Conservation (phyloP, 176 grass and related monocot species). For the Poa annua region DNA sequence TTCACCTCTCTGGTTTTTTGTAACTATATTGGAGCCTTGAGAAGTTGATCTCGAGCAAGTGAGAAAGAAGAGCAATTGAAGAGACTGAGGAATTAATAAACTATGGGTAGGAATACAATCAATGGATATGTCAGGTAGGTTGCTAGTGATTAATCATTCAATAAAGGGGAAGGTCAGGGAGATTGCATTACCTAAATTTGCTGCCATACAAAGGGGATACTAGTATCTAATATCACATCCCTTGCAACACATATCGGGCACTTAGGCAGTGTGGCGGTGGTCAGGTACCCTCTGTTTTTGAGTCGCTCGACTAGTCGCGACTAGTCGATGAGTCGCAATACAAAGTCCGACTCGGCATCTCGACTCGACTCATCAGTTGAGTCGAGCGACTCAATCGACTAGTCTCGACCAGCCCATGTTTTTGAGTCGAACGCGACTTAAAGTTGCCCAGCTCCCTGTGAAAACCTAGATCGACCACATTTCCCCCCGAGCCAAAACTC, state of each 20-base stretch:
- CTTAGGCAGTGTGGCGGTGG: neutral
- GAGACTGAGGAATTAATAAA: neutral
- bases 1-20: neutral
- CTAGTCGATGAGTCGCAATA: no score
- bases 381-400: no score
- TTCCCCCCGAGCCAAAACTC: no score
- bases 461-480: no score
- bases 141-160: neutral
- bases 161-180: neutral
- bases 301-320: no score
- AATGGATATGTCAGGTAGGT: neutral
- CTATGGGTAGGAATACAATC: neutral
- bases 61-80: neutral
- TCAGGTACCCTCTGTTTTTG: no score
- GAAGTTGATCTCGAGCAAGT: neutral
- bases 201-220: neutral
- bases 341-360: no score
- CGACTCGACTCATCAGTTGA: no score
- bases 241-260: neutral
- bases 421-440: no score
- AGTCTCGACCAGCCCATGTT: no score
- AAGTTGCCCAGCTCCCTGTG: no score
- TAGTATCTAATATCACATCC: neutral
- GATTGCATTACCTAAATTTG: neutral
- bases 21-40: neutral